Evolutionary conservation across 2,329 filamentous ascomycete species (phyloP), one percentile per base, ranked within the genome.

Genomic region (Colletotrichum cordylinicola): DNA sequence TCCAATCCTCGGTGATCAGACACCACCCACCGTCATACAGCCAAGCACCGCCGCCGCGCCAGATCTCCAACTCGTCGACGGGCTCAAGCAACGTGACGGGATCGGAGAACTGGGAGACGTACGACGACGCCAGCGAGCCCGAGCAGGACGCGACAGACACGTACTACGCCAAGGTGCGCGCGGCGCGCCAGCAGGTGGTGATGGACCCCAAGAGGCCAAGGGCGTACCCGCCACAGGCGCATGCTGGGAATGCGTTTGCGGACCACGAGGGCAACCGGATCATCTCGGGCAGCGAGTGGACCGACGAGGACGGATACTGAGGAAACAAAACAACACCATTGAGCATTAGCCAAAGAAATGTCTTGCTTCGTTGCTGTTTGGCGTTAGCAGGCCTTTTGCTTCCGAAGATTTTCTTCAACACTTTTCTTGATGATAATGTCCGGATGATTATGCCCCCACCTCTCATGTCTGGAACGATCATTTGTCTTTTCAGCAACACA

Each of bases 101-200:
- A 2, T 98, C 95, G 5, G 96, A 98, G 85, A 98, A 98, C 83
- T 98, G 96, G 96, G 96, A 98, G 85, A 98, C 96, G 12, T 98
- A 97, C 80, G 96, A 97, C 80, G 95, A 98, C 83, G 92, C 90
- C 78, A 95, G 94, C 77, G 93, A 95, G 80, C 91, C 93, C 0
- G 94, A 95, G 80, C 89, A 90, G 29, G 96, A 98, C 82, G 91
- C 91, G 1, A 93, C 93, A 6, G 95, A 97, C 76, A 90, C 92
- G 12, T 98, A 98, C 84, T 95, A 95, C 81, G 94, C 94, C 78
- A 95, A 95, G 84, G 87, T 96, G 70, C 91, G 93, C 73, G 92
- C 93, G 37, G 89, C 93, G 8, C 90, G 92, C 43, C 31, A 89
- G 89, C 79, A 96, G 95, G 86, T 90, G 95, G 86, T 90, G 93